Evolutionary conservation across 2,329 filamentous ascomycete species (phyloP), one percentile per base, ranked within the genome.

Genomic region (Neoscytalidium dimidiatum): DNA sequence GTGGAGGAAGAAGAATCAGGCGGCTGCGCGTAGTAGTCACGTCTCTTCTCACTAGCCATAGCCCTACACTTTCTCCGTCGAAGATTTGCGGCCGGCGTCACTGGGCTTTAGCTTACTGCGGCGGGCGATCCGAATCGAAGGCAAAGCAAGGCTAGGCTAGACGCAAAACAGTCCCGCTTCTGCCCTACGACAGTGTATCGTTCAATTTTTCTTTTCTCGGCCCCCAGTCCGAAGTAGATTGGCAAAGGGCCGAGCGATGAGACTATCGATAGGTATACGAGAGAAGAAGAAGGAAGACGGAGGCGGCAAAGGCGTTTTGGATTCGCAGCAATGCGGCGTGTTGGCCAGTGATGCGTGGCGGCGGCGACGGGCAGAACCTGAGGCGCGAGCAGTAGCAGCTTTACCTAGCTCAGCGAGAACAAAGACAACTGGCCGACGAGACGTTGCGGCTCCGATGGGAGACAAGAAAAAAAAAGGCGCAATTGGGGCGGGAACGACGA

Each of bases 381-480:
- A 58, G 38, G 53, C 53, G 53, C 53, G 26, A 44, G 53, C 53
- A 58, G 53, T 58, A 29, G 53, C 53, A 58, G 53, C 53, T 11
- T 41, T 5, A 41, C 11, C 38, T 17, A 41, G 38, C 38, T 17
- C 38, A 14, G 38, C 38, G 14, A 17, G 21, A 19, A 17, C n/a
- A 11, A 4, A 17, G n/a, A 17, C 38, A 17, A 41, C 38, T 41
- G 38, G 38, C 38, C 38, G n/a, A 41, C 11, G 13, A 41, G 38
- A 17, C 38, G 38, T n/a, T 2, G 38, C 38, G 38, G 38, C 38
- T 41, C 38, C 38, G 38, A 17, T 17, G 38, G 13, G 33, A 7
- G n/a, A n/a, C n/a, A n/a, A n/a, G n/a, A n/a, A n/a, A n/a, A n/a
- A 31, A 35, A 29, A 19, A 33, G 19, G 28, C n/a, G 29, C 3